These are phyloP conservation scores for Tubosaeta brunneosetosa DNA, from an alignment of 768 basidiomycete genomes.

Conservation along the genomic window DNA sequence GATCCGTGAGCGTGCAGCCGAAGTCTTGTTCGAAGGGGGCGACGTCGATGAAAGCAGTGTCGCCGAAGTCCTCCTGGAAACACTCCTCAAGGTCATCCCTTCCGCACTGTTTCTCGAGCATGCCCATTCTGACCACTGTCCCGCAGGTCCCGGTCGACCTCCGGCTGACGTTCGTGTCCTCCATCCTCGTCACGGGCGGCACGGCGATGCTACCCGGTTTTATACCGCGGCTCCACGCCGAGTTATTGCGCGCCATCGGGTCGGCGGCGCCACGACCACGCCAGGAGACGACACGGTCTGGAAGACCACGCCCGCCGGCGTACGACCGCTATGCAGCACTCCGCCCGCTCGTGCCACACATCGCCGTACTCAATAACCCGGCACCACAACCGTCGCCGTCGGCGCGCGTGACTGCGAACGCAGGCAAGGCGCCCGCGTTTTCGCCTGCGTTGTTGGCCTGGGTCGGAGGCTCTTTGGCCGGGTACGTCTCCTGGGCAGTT, in stretches of 20 bases:
- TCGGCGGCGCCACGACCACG: slow-evolving; percentile 33
- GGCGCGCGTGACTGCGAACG: slow-evolving; percentile 52
- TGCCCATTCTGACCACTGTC: background rate
- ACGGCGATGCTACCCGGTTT: slow-evolving; percentile 91
- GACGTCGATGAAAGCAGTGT: slow-evolving; percentile 85
- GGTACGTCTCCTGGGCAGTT: slow-evolving; percentile 46
- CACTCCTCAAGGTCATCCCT: slow-evolving; percentile 64
- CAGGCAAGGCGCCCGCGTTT: slow-evolving; percentile 87
- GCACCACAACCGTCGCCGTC: slow-evolving; percentile 49
- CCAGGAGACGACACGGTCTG: slow-evolving; percentile 33
- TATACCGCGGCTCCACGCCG: slow-evolving; percentile 78
- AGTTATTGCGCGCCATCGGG: slow-evolving; percentile 62
- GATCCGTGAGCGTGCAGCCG: slow-evolving; percentile 88
- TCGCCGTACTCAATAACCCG: slow-evolving; percentile 86
- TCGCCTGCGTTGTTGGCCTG: slow-evolving; percentile 76
- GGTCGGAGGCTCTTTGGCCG: slow-evolving; percentile 92
- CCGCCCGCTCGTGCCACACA: slow-evolving; percentile 62
- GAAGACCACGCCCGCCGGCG: slow-evolving; percentile 38
- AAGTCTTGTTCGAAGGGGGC: slow-evolving; percentile 85
- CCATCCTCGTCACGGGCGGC: slow-evolving; percentile 84
- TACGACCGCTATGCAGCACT: slow-evolving; percentile 77
- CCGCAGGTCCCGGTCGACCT: slow-evolving; percentile 84
- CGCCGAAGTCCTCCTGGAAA: slow-evolving; percentile 75
- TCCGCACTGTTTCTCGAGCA: background rate
- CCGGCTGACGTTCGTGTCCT: slow-evolving; percentile 75